Base-by-base conservation (phyloP, 169 alveolate species). In the Plasmodium gaboni region DNA sequence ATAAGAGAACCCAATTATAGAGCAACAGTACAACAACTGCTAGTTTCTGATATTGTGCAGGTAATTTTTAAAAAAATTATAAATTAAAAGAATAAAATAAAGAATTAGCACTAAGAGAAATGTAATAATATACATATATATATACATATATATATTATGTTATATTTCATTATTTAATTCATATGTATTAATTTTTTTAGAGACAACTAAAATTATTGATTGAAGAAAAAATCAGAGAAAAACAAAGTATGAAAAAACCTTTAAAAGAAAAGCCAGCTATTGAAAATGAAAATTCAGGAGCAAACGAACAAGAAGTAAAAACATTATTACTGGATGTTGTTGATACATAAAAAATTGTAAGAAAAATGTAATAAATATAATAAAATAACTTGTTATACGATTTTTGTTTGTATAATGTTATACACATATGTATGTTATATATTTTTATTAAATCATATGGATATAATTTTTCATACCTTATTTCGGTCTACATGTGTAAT, bases 11-110 rank as follows among this genome's bases (percentile, higher is more conserved):
- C 91, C 19, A 83, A 38, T 72, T 83, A 61, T 26, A 42, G 91
- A 63, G 91, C 83, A 19, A 83, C 91, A 6, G 91, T 83, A n/a
- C 91, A 83, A 57, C 91, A 83, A 50, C 17, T 83, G 64, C 38
- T 83, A 19, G 91, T 83, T 15, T 83, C 91, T 5, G 91, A 83
- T 44, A 68, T 83, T 69, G 91, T 83, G 10, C 91, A 83, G 73
- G 91, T 83, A 65, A 68, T 17, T 24, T 2, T 2, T 59, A 32
- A 2, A 12, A 15, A 42, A 22, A 24, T 13, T 28, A 73, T 50
- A 59, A 32, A 32, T 24, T 19, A 53, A 55, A 72, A 73, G 61
- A 57, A 60, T 22, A 38, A 55, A 73, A 26, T n/a, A 57, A 38
- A 59, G 10, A 19, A 57, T 9, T 24, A 19, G 1, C 24, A 24